Evolutionary conservation across 2,329 filamentous ascomycete genomes (phyloP).

Genomic region (Neonectria magnoliae): DNA sequence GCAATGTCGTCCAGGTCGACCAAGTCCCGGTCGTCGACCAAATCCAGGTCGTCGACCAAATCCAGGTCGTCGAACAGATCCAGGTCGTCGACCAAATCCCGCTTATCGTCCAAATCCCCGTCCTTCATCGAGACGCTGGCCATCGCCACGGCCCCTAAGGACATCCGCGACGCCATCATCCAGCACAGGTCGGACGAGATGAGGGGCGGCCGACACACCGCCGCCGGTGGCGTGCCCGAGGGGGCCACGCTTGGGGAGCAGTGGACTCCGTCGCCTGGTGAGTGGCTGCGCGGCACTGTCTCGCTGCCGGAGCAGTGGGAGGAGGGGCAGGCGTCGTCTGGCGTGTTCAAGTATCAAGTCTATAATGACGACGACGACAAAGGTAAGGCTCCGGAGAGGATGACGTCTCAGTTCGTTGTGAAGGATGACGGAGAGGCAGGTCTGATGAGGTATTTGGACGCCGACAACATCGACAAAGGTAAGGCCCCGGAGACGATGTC

Average conservation of each 20-base stretch:
- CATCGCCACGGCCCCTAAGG: slow-evolving; percentile 1
- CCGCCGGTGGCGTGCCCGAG: not conserved
- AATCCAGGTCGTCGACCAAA: not conserved
- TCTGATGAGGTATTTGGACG: not conserved
- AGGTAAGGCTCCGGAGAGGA: not conserved
- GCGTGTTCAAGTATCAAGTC: not conserved
- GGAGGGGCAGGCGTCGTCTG: not conserved
- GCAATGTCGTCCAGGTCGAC: not conserved
- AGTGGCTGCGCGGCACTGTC: too few species aligned
- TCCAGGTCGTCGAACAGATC: not conserved
- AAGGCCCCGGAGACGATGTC: too few species aligned
- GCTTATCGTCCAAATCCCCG: not conserved
- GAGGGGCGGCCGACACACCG: not conserved
- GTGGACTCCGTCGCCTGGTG: too few species aligned
- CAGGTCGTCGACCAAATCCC: not conserved
- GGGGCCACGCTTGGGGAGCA: too few species aligned
- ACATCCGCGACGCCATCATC: not conserved
- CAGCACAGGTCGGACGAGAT: not conserved
- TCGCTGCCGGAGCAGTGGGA: too few species aligned
- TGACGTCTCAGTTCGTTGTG: not conserved
- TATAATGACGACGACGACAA: not conserved
- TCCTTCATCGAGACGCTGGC: slow-evolving; percentile 29
- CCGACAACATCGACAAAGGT: not conserved
- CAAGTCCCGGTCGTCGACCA: not conserved
- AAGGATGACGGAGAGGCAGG: not conserved